A percentile compares a stretch with the other conserved stretches of the same genome.
Evolutionary conservation across 2,329 filamentous ascomycete species (phyloP).

Genomic region (Colletotrichum theobromicola): DNA sequence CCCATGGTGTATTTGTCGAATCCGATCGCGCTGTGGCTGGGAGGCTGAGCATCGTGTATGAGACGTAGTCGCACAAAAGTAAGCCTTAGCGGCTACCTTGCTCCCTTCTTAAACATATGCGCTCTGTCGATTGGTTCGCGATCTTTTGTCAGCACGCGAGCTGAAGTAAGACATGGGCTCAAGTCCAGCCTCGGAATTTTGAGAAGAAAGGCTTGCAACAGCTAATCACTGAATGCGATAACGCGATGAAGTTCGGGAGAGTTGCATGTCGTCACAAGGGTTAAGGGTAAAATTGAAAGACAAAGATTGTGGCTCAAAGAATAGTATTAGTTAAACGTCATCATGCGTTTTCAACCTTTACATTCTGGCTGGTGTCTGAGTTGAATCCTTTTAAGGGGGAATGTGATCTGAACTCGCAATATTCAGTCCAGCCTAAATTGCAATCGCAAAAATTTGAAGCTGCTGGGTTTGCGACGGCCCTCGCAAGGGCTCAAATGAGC

Average conservation of each 20-base stretch:
- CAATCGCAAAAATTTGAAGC: background rate
- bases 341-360: too few species aligned
- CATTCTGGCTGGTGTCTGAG: background rate
- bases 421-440: background rate
- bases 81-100: background rate
- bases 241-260: background rate
- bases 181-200: background rate
- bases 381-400: too few species aligned
- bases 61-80: background rate
- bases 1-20: background rate
- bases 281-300: too few species aligned
- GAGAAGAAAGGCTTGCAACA: background rate
- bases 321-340: background rate
- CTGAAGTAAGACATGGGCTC: background rate
- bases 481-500: background rate
- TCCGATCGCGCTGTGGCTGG: background rate
- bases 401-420: background rate
- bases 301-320: background rate
- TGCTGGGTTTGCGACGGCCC: background rate
- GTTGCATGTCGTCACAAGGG: background rate
- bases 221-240: accelerated
- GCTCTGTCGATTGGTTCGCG: background rate
- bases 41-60: background rate
- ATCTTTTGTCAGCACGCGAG: background rate
- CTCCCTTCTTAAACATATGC: background rate